Evolutionary conservation across 768 basidiomycete species (phyloP).

Genomic region (Rhodosporidiobolus odoratus): DNA sequence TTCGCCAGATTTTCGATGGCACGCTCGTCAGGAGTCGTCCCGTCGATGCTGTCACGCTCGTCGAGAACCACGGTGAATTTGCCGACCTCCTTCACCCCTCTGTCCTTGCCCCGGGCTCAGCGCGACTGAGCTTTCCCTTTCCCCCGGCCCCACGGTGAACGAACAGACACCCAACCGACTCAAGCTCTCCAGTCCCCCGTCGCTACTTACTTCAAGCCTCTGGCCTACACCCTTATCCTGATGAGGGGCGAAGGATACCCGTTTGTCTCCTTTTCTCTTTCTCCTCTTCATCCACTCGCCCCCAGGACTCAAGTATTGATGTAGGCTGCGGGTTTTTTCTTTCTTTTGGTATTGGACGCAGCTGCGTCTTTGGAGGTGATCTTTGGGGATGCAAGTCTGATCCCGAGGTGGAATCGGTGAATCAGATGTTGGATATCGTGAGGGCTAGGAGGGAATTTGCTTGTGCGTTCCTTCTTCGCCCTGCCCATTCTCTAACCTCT

Average conservation of each 20-base stretch:
- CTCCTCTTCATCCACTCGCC: slow-evolving; percentile 35
- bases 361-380: slow-evolving; percentile 46
- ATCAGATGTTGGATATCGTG: slow-evolving; percentile 48
- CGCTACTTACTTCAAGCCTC: slow-evolving; percentile 48
- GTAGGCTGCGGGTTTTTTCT: too few species aligned
- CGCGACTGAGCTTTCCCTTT: background rate
- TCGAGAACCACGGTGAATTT: slow-evolving; percentile 25
- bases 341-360: too few species aligned
- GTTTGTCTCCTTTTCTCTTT: slow-evolving; percentile 37
- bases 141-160: background rate
- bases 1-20: slow-evolving; percentile 49
- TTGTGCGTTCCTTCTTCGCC: slow-evolving; percentile 9
- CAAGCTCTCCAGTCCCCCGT: slow-evolving; percentile 50
- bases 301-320: too few species aligned
- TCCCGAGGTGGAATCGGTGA: slow-evolving; percentile 44
- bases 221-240: slow-evolving; percentile 42
- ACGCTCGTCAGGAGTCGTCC: slow-evolving; percentile 48
- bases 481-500: background rate
- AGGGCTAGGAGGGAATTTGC: slow-evolving; percentile 36
- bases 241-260: background rate
- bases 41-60: slow-evolving; percentile 49
- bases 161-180: slow-evolving; percentile 48
- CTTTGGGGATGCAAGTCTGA: slow-evolving; percentile 46
- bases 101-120: background rate
- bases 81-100: background rate